phyloP scores from a whole-genome alignment of 805 yeast species.

The Metschnikowia peoriensis region DNA sequence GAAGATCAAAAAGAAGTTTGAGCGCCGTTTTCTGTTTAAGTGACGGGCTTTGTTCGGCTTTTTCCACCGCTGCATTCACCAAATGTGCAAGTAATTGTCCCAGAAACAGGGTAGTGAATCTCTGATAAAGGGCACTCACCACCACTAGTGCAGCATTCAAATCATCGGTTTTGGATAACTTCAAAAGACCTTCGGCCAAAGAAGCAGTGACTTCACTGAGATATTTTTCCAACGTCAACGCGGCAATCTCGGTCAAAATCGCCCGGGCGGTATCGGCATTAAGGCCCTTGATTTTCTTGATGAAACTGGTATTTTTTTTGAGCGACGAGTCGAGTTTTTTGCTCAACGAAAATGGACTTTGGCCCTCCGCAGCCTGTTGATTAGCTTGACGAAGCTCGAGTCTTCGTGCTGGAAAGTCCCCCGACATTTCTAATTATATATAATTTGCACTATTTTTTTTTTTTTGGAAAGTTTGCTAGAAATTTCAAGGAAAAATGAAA shows the following conservation, averaged over 20 bases:
- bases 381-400: constrained; percentile 4
- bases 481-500: neutral
- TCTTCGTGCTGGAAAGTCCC: neutral
- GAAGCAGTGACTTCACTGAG: constrained; percentile 66
- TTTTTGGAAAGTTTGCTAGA: neutral
- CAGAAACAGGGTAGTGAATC: constrained; percentile 45
- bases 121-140: constrained; percentile 70
- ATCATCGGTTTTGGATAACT: constrained; percentile 55
- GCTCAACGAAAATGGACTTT: constrained; percentile 16
- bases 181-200: constrained; percentile 58
- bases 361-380: constrained; percentile 53
- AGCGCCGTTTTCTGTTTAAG: constrained; percentile 11
- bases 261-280: constrained; percentile 47
- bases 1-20: constrained; percentile 14
- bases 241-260: constrained; percentile 58
- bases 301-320: constrained; percentile 78
- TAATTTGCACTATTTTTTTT: neutral
- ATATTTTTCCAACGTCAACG: constrained; percentile 70
- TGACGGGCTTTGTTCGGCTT: constrained; percentile 3
- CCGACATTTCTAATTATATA: neutral
- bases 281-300: constrained; percentile 63
- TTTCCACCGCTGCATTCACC: constrained; percentile 12
- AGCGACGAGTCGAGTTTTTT: constrained; percentile 65
- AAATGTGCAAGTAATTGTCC: constrained; percentile 12
- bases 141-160: constrained; percentile 63